Evolutionary conservation across 2,329 filamentous ascomycete species (phyloP).

Genomic region (Scedosporium aurantiacum): DNA sequence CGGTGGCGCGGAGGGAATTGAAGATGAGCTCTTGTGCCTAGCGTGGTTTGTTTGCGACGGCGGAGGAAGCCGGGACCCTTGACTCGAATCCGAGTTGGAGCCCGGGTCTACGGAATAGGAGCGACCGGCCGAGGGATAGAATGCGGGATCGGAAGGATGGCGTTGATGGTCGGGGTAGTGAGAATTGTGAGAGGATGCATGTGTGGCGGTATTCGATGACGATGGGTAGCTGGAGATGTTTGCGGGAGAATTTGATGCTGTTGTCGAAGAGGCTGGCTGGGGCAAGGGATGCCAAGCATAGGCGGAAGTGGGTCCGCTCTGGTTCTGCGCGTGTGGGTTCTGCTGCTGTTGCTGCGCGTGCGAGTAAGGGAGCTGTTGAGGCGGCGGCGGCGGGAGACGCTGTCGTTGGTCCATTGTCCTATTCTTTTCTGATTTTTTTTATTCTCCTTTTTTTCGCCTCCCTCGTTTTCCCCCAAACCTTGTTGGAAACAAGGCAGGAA

Average conservation of each 20-base stretch:
- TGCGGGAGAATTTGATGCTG: conserved; percentile 6
- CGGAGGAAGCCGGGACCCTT: conserved; percentile 7
- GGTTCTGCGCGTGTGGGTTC: neutral
- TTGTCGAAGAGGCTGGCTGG: neutral
- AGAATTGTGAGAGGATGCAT: neutral
- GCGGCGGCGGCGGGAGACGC: neutral
- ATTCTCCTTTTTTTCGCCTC: neutral
- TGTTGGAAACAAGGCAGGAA: neutral
- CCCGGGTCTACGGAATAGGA: conserved; percentile 8
- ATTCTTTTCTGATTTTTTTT: neutral
- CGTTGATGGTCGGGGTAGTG: conserved; percentile 6
- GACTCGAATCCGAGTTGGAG: conserved; percentile 1
- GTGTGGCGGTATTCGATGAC: neutral
- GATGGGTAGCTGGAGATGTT: conserved; percentile 1
- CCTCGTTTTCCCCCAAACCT: neutral
- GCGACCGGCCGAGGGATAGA: conserved; percentile 6
- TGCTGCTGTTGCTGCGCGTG: neutral
- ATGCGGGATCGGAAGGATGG: conserved; percentile 5
- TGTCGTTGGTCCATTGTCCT: conserved; percentile 6
- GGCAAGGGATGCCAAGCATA: conserved; percentile 3
- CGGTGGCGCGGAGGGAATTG: conserved; percentile 25
- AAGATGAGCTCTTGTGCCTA: conserved; percentile 33
- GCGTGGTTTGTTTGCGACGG: conserved; percentile 25
- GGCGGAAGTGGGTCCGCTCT: conserved; percentile 4
- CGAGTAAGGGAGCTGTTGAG: conserved; percentile 4